Evolutionary conservation across 345 rosid genomes (phyloP), one percentile per base, ranked within the genome.

Genomic region (Sisymbrium irio): DNA sequence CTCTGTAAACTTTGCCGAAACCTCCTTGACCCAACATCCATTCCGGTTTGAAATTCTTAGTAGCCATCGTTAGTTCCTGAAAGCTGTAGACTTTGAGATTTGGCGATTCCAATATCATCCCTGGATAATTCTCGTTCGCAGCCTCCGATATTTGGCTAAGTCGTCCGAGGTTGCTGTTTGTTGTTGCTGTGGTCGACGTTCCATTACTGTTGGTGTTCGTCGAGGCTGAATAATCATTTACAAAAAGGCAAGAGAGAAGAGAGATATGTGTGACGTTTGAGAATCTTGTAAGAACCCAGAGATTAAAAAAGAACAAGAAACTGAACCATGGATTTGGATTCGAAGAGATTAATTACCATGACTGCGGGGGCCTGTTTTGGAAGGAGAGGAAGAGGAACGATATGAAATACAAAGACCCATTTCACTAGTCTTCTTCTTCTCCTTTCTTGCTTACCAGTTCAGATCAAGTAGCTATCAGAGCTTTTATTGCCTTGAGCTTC

Each of bases 1-100:
- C 97, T 82, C 84, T 89, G 78, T 74, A 93, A 49, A 93, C 98
- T 59, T 69, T 85, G 1, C 98, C 97, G 12, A 91, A 93, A 10
- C 91, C 92, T 28, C 97, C 98, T 74, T 89, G 86, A 2, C 96
- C 97, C 82, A 93, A 70, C 74, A 87, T 54, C 65, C 85, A 60
- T 35, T 94, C 93, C 45, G 86, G 10, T 62, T 63, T 83, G 71
- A 93, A 91, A 65, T 82, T 87, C 80, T 66, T 89, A 0, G 96
- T 87, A 1, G 96, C 90, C 1, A 62, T 65, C 74, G 71, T 87
- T 75, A 91, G 71, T 40, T 91, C 97, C 42, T 82, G 62, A 78
- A 93, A 82, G 50, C 64, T 83, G 70, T 83, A 91, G 30, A 71
- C 84, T 70, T 80, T 87, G 63, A 93, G 82, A 68, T 67, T 77